Evolutionary conservation across 441 rosid species (phyloP).

Genomic region (Erysimum cheiri): DNA sequence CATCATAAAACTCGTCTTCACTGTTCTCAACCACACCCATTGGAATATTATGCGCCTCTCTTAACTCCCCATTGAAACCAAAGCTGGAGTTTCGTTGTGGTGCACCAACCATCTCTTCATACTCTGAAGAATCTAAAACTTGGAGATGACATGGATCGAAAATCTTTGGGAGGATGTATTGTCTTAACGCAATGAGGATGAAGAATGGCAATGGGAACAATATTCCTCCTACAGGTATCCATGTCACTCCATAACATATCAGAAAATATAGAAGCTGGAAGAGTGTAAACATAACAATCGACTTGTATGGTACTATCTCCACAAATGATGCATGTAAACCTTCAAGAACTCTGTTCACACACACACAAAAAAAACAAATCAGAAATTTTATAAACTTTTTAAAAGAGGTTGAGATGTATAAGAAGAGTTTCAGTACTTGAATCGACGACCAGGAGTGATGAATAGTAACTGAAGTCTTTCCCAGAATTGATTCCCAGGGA

Average conservation of each 20-base stretch:
- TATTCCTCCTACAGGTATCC: slow-evolving; percentile 87
- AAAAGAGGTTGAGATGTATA: neutral
- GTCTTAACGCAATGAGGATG: slow-evolving; percentile 66
- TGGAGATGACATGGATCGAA: slow-evolving; percentile 66
- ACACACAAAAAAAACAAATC: neutral
- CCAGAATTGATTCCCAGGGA: slow-evolving; percentile 92
- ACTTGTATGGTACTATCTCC: slow-evolving; percentile 76
- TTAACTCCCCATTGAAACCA: slow-evolving; percentile 46
- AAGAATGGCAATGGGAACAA: slow-evolving; percentile 83
- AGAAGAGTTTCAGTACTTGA: slow-evolving; percentile 62
- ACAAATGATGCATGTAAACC: slow-evolving; percentile 77
- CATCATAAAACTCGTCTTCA: slow-evolving; percentile 57
- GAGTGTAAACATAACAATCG: slow-evolving; percentile 63
- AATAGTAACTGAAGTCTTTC: slow-evolving; percentile 77
- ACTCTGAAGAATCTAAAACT: slow-evolving; percentile 80
- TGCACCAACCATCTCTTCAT: slow-evolving; percentile 72
- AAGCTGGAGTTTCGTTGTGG: slow-evolving; percentile 55
- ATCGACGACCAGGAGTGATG: slow-evolving; percentile 68
- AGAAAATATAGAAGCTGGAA: slow-evolving; percentile 72
- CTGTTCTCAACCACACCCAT: slow-evolving; percentile 33
- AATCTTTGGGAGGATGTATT: slow-evolving; percentile 65
- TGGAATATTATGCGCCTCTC: slow-evolving; percentile 36
- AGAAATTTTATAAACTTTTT: neutral
- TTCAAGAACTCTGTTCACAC: slow-evolving; percentile 68
- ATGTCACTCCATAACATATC: slow-evolving; percentile 77